Base-by-base conservation (phyloP, 2,329 filamentous ascomycete genomes). In the Fusarium duplospermum region DNA sequence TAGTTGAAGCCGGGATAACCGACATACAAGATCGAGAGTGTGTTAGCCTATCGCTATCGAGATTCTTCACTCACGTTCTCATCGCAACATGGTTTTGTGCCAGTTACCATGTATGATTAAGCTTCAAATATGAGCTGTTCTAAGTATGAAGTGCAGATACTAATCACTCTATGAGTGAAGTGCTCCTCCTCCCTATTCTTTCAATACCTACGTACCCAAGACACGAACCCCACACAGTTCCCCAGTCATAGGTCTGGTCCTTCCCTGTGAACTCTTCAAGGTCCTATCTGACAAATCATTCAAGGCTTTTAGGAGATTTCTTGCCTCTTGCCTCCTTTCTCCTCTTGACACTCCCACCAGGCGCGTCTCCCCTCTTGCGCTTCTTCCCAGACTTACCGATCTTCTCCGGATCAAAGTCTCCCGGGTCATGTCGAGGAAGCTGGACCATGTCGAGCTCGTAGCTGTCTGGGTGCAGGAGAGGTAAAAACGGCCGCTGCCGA, bases 391-490 rank as follows among this genome's bases (percentile, higher is more conserved):
- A 1, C 20, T 14, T 14, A n/a, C 13, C 14, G 7, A 47, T 27
- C 22, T 18, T 47, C 14, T 5, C 22, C 14, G 14, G 42, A 13
- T 52, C 24, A 29, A 52, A 52, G 9, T 52, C 24, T n/a, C 24
- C 47, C 16, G 47, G 47, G 10, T 52, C 47, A 29, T 52, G 24
- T 29, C 16, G 24, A 52, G 47, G 24, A 52, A 29, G 24, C 47
- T 52, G 24, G 10, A 52, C 24, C 47, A 52, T 52, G 18, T 29
- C 47, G 16, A 29, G 9, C 10, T 29, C 16, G 16, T 13, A 13
- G 16, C 6, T 6, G 1, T 52, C 24, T 4, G 1, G 6, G 10
- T 52, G n/a, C 2, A 4, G 5, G 0, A 52, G 5, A 9, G 18
- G 47, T 24, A 52, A 1, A n/a, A 52, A 52, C 16, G 47, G 47